Conservation (phyloP, 1,284 basidiomycete genomes). For the Agroathelia rolfsii region DNA sequence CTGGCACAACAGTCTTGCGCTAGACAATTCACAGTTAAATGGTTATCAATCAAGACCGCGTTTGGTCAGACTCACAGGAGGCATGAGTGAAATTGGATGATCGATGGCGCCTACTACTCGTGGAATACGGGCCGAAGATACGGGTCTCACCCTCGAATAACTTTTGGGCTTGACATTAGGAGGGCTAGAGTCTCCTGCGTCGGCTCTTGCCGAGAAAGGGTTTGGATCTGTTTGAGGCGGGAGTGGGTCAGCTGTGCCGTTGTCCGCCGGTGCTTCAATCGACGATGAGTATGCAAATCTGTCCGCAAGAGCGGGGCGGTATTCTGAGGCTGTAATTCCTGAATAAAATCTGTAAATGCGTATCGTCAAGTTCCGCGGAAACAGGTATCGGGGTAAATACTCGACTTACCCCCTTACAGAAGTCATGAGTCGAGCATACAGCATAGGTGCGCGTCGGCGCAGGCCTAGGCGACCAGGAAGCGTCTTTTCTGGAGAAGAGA, state of each 20-base stretch:
- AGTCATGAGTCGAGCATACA: conserved; percentile 86
- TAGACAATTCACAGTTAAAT: conserved; percentile 20
- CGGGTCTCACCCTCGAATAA: conserved; percentile 6
- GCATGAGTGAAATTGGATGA: conserved; percentile 77
- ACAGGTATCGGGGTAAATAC: too few species aligned
- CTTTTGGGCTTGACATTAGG: conserved; percentile 8
- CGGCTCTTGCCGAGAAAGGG: too few species aligned
- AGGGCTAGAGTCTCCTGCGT: too few species aligned
- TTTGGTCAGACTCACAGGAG: conserved; percentile 48
- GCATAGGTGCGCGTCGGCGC: conserved; percentile 71
- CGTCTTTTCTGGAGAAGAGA: conserved; percentile 65
- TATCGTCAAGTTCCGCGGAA: too few species aligned
- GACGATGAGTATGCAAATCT: too few species aligned
- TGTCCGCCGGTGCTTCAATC: too few species aligned
- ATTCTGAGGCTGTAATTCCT: conserved; percentile 35
- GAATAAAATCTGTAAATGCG: conserved; percentile 53
- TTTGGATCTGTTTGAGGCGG: too few species aligned
- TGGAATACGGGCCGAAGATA: conserved; percentile 25
- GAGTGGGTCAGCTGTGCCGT: too few species aligned
- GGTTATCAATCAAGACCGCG: conserved; percentile 3
- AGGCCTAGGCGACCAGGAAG: conserved; percentile 83
- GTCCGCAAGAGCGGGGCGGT: conserved; percentile 35
- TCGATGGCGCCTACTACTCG: conserved; percentile 71
- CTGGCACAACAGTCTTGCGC: conserved; percentile 82
- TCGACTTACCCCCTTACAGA: too few species aligned